These are phyloP conservation scores for Stygiomarasmius scandens DNA, from an alignment of 1,284 basidiomycete species.

Conservation along the genomic window DNA sequence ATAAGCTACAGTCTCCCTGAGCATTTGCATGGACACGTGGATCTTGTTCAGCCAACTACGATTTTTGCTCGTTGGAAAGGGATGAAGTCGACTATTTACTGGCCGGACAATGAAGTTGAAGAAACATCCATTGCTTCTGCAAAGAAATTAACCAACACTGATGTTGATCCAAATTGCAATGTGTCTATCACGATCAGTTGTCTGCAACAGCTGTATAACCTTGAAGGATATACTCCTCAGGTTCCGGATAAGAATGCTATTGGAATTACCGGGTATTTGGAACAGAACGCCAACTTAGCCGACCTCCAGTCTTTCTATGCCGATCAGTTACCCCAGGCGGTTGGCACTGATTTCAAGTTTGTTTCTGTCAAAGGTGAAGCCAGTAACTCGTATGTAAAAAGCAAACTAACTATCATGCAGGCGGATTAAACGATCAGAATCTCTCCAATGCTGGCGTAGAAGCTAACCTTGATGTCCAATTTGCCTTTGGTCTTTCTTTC, in stretches of 20 bases:
- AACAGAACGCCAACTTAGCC: conserved; percentile 44
- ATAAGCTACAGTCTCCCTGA: conserved; percentile 45
- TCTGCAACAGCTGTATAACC: conserved; percentile 44
- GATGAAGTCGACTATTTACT: conserved; percentile 46
- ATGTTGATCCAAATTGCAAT: conserved; percentile 17
- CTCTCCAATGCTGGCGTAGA: conserved; percentile 48
- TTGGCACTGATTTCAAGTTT: conserved; percentile 42
- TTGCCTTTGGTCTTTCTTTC: conserved; percentile 16
- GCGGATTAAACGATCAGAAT: conserved; percentile 63
- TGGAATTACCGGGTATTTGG: conserved; percentile 44
- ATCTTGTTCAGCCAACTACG: conserved; percentile 76
- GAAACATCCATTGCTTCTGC: conserved; percentile 18
- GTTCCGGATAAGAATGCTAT: conserved; percentile 37
- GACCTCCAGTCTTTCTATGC: conserved; percentile 58
- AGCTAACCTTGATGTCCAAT: conserved; percentile 70
- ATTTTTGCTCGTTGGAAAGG: conserved; percentile 60
- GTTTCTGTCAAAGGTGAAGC: conserved; percentile 51
- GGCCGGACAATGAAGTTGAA: conserved; percentile 19
- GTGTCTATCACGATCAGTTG: conserved; percentile 41
- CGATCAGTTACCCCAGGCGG: conserved; percentile 43
- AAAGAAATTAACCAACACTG: background rate
- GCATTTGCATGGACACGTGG: conserved; percentile 55
- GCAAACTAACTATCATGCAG: conserved; percentile 28
- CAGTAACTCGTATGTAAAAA: background rate
- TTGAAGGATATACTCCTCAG: conserved; percentile 34